Conservation (phyloP, 371 early-diverging fungal species). For the Enterospora canceri region DNA sequence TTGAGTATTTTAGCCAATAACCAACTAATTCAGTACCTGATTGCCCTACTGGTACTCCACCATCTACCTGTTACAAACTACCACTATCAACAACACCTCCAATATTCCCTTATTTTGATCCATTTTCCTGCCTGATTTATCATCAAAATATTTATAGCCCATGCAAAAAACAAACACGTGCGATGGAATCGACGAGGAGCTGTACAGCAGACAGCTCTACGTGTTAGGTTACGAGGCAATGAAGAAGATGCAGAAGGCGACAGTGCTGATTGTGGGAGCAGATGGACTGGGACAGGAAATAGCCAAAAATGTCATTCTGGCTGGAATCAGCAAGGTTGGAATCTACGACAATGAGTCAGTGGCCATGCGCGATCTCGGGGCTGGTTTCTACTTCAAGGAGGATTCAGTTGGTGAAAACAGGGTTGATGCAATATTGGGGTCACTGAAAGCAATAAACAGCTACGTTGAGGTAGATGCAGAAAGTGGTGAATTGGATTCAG, state of each 20-base stretch:
- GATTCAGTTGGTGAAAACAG: conserved; percentile 79
- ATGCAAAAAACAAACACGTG: conserved; percentile 3
- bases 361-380: conserved; percentile 69
- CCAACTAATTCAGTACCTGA: background rate
- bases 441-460: conserved; percentile 81
- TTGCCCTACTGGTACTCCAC: too few species aligned
- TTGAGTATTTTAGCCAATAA: background rate
- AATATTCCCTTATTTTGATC: background rate
- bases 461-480: conserved; percentile 62
- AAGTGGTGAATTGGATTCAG: background rate
- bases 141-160: background rate
- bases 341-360: conserved; percentile 71
- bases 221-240: conserved; percentile 97
- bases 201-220: conserved; percentile 57
- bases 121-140: background rate
- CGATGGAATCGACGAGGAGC: conserved; percentile 47
- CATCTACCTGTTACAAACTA: too few species aligned
- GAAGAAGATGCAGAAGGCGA: conserved; percentile 85
- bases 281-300: conserved; percentile 94
- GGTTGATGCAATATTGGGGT: conserved; percentile 65
- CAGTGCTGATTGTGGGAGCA: conserved; percentile 84
- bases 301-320: conserved; percentile 92
- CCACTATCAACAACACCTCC: background rate
- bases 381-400: conserved; percentile 75
- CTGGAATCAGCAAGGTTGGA: conserved; percentile 90